Conservation (phyloP, 805 yeast genomes). For the Wickerhamomyces subpelliculosus region DNA sequence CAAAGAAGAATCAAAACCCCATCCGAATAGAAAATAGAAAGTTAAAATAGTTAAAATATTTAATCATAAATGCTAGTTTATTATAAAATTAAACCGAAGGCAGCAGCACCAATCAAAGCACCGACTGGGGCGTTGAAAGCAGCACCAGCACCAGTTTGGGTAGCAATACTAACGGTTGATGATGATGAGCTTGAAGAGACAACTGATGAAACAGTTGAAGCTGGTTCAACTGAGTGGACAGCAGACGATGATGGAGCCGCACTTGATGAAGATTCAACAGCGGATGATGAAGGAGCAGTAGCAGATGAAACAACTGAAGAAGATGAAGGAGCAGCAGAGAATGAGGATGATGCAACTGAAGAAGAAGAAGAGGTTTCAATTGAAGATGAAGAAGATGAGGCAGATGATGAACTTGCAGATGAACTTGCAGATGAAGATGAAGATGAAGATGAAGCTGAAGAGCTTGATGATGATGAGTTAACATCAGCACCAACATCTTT, state of each 20-base stretch:
- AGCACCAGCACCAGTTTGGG: constrained; percentile 22
- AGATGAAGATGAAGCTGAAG: constrained; percentile 27
- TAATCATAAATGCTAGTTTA: too few species aligned
- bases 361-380: constrained; percentile 20
- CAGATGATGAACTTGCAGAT: constrained; percentile 21
- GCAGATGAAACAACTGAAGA: constrained; percentile 16
- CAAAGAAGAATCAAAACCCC: too few species aligned
- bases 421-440: constrained; percentile 25
- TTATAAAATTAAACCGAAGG: constrained; percentile 16
- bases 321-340: constrained; percentile 18
- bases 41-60: too few species aligned
- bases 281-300: constrained; percentile 16
- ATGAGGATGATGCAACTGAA: constrained; percentile 18
- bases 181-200: constrained; percentile 7
- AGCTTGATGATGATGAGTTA: constrained; percentile 26
- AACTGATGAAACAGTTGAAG: constrained; percentile 19
- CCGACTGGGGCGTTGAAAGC: constrained; percentile 31
- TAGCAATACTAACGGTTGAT: constrained; percentile 5
- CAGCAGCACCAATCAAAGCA: constrained; percentile 34
- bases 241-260: constrained; percentile 14
- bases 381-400: constrained; percentile 23
- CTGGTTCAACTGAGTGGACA: too few species aligned
- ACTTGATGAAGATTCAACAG: constrained; percentile 16
- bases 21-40: too few species aligned
- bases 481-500: constrained; percentile 34